Conservation (phyloP, 2,329 filamentous ascomycete species). For the Gnomoniopsis smithogilvyi region DNA sequence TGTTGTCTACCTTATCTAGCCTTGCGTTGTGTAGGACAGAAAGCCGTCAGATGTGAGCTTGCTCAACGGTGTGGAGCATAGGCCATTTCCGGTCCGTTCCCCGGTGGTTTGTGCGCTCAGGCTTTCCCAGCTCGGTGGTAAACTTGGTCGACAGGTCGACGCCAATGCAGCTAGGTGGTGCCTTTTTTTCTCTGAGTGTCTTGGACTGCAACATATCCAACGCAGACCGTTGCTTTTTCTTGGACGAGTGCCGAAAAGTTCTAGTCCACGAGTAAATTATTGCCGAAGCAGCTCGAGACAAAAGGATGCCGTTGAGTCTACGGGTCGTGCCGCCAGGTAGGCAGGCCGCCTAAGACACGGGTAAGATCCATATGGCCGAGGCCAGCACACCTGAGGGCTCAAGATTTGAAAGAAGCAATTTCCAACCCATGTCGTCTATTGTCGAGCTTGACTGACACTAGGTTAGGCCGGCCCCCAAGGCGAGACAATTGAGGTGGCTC, state of each 20-base stretch:
- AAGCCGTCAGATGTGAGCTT: not conserved
- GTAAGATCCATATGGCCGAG: too few relatives aligned
- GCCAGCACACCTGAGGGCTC: not conserved
- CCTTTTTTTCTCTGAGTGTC: too few relatives aligned
- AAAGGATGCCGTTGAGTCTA: slow-evolving; percentile 3
- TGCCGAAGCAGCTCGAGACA: slow-evolving; percentile 5
- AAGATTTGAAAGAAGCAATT: not conserved
- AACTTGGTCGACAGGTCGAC: too few relatives aligned
- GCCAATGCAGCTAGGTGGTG: too few relatives aligned
- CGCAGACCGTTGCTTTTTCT: too few relatives aligned
- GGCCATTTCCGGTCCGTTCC: not conserved
- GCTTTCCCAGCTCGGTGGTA: not conserved
- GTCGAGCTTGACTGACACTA: not conserved
- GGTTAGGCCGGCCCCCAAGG: not conserved
- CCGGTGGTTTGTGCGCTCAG: not conserved
- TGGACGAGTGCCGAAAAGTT: too few relatives aligned
- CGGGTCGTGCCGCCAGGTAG: slow-evolving; percentile 7
- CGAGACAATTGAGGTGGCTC: not conserved
- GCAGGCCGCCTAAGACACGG: too few relatives aligned
- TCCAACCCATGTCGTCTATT: not conserved
- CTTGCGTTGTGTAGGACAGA: not conserved
- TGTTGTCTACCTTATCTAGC: too few relatives aligned
- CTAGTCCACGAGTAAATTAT: not conserved
- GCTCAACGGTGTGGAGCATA: too few relatives aligned
- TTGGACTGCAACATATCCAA: too few relatives aligned